Evolutionary conservation across 805 yeast genomes (phyloP).

Genomic region (Cyberlindnera euphorbiiphila): DNA sequence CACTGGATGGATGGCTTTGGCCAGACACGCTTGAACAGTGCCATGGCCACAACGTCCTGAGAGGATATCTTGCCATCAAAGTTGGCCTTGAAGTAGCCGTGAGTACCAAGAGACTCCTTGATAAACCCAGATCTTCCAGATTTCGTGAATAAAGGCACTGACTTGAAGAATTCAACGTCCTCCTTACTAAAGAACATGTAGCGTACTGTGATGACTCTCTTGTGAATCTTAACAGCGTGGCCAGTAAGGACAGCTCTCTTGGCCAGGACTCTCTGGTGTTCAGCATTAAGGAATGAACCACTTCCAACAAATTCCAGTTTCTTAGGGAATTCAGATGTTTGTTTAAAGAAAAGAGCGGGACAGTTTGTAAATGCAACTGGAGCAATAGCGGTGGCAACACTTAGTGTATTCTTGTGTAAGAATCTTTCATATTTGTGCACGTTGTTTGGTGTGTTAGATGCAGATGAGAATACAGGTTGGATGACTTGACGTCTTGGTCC

Average conservation of each 20-base stretch:
- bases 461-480: conserved; percentile 78
- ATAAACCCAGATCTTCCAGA: conserved; percentile 92
- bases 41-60: conserved; percentile 92
- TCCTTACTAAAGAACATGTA: conserved; percentile 95
- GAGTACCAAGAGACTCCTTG: conserved; percentile 95
- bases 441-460: conserved; percentile 71
- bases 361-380: conserved; percentile 82
- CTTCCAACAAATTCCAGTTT: conserved; percentile 73
- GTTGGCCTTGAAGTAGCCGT: conserved; percentile 94
- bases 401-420: conserved; percentile 68
- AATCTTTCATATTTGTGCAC: conserved; percentile 85
- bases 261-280: conserved; percentile 78
- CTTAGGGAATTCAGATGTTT: conserved; percentile 40
- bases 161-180: conserved; percentile 85
- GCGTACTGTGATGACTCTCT: conserved; percentile 83
- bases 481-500: conserved; percentile 88
- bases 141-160: conserved; percentile 89
- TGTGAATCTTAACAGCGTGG: conserved; percentile 92
- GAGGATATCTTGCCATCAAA: conserved; percentile 88
- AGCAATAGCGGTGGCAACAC: conserved; percentile 82
- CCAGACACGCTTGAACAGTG: conserved; percentile 92
- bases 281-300: conserved; percentile 85
- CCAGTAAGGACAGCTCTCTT: conserved; percentile 91
- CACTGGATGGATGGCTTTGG: conserved; percentile 49
- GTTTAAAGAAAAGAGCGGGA: conserved; percentile 81